Percentiles rank a stretch among this genome's conserved stretches.
Evolutionary conservation across 495 filamentous ascomycete species (phyloP).

Genomic region (Podospora didyma): DNA sequence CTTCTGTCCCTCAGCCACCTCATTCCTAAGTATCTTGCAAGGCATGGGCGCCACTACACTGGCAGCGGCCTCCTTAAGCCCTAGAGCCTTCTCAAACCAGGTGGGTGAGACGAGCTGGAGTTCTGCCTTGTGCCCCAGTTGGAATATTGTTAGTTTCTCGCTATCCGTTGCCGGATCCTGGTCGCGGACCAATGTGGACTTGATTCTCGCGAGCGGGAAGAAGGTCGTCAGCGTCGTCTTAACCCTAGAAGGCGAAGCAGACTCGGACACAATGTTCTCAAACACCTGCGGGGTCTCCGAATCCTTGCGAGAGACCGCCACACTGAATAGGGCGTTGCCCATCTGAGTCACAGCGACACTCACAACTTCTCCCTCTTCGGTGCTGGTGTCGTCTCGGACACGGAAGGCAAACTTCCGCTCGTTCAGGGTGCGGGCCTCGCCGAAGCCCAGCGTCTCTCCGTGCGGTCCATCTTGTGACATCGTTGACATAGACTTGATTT

Average conservation of each 20-base stretch:
- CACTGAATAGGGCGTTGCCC: conserved; percentile 57
- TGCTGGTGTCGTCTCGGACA: conserved; percentile 37
- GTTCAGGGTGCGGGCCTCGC: conserved; percentile 27
- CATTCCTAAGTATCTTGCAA: conserved; percentile 84
- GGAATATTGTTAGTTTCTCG: conserved; percentile 73
- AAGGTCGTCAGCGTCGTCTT: conserved; percentile 48
- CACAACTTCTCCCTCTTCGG: conserved; percentile 42
- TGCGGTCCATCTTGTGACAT: conserved; percentile 32
- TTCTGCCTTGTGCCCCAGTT: conserved; percentile 73
- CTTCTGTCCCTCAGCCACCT: conserved; percentile 71
- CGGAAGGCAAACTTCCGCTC: conserved; percentile 55
- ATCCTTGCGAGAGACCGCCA: conserved; percentile 52
- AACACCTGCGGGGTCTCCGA: conserved; percentile 31
- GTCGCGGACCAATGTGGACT: conserved; percentile 71
- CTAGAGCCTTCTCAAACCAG: conserved; percentile 85
- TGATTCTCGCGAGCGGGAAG: conserved; percentile 76
- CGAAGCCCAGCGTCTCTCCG: conserved; percentile 54
- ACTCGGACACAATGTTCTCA: conserved; percentile 39
- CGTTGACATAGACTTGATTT: conserved; percentile 15
- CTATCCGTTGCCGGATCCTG: conserved; percentile 32
- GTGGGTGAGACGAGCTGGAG: conserved; percentile 61
- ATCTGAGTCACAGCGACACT: conserved; percentile 64
- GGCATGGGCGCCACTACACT: conserved; percentile 89
- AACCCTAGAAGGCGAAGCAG: conserved; percentile 17
- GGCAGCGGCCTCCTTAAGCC: conserved; percentile 72